Base-by-base conservation (phyloP, 1,284 basidiomycete species). In the Naganishia albida region DNA sequence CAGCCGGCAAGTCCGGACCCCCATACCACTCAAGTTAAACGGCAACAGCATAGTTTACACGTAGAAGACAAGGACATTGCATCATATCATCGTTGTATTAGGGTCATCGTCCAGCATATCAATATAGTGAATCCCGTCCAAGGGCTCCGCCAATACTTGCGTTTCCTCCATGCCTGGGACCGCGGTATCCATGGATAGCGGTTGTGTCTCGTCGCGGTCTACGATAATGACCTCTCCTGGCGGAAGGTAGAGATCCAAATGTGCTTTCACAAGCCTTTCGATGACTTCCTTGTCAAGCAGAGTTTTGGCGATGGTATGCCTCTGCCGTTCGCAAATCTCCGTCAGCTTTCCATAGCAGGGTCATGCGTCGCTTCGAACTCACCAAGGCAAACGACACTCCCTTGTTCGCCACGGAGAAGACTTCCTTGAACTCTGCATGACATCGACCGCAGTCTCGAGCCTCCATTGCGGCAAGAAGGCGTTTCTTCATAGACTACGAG, bases 121-220 rank as follows among this genome's bases (percentile, higher is more conserved):
- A 15, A 40, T 56, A 26, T 40, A 18, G 8, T 43, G 39, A 56
- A 44, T 43, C 18, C 38, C 30, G 30, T 7, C 30, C 18, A 18
- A 10, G 16, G 50, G 6, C 15, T 38, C 20, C 28, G 15, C 34
- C 7, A 16, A 7, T 7, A 16, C 25, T 23, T 16, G 39, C 16
- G 39, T 13, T 38, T 23, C n/a, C 52, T 20, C 8, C n/a, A 75
- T 81, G 84, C 53, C 79, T 81, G 15, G 83, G 85, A 4, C 23
- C 6, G 46, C 10, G 3, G 46, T 12, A 23, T 12, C 23, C 46
- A 23, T 7, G n/a, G 7, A 25, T 20, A 7, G n/a, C 18, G 46
- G 2, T 12, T 20, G 46, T 25, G 18, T 20, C 4, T 43, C 18
- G 26, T 53, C 51, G 34, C 39, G 30, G 34, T 30, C 69, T 67